Percentiles rank a stretch among this genome's conserved stretches.
Evolutionary conservation across 2,329 filamentous ascomycete species (phyloP).

Genomic region (Microthyrium microscopicum): DNA sequence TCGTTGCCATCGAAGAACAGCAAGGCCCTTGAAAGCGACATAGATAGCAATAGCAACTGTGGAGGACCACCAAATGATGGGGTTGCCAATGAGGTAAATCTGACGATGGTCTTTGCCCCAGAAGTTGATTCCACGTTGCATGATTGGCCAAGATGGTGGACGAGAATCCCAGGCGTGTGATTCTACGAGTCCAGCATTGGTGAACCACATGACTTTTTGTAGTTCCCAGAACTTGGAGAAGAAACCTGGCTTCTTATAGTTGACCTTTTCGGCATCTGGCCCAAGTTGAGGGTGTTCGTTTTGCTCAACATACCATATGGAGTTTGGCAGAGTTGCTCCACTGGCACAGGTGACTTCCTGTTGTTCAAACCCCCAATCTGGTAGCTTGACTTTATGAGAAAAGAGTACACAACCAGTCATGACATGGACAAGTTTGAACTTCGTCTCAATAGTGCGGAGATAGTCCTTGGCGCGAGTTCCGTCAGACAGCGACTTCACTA

Average conservation of each 20-base stretch:
- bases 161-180: conserved; percentile 97
- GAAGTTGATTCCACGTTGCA: conserved; percentile 95
- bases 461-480: conserved; percentile 65
- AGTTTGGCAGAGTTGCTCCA: conserved; percentile 85
- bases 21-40: conserved; percentile 68
- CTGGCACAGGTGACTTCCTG: conserved; percentile 97
- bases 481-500: conserved; percentile 76
- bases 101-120: conserved; percentile 91
- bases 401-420: conserved; percentile 96
- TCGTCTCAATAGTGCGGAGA: conserved; percentile 84
- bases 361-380: conserved; percentile 94
- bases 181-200: conserved; percentile 88
- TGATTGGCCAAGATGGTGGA: conserved; percentile 79
- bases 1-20: conserved; percentile 85
- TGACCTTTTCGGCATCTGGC: conserved; percentile 73
- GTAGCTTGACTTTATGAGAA: conserved; percentile 97
- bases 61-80: conserved; percentile 84
- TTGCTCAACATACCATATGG: conserved; percentile 87
- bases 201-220: conserved; percentile 97
- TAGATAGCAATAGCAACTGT: conserved; percentile 65
- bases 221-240: conserved; percentile 96
- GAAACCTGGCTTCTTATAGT: conserved; percentile 89
- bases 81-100: conserved; percentile 92
- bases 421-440: conserved; percentile 85
- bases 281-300: conserved; percentile 71